Conservation (phyloP, 257 asterid genomes). For the Rauvolfia tetraphylla region DNA sequence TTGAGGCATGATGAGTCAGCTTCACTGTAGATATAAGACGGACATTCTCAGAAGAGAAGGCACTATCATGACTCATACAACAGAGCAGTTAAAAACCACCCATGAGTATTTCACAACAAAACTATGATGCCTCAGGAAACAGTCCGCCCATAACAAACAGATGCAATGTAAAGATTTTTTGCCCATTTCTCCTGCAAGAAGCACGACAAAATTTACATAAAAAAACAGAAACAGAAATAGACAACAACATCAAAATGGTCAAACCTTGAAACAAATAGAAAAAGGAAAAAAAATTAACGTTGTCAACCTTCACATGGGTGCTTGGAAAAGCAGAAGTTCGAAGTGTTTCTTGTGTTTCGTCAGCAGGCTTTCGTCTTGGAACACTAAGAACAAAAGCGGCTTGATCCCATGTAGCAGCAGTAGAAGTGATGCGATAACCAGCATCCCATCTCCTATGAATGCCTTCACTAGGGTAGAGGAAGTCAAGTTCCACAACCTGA, state of each 20-base stretch:
- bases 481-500: constrained; percentile 71
- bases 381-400: constrained; percentile 63
- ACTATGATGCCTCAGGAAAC: constrained; percentile 50
- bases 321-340: constrained; percentile 85
- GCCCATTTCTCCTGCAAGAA: constrained; percentile 76
- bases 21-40: not conserved
- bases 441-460: constrained; percentile 66
- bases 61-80: not conserved
- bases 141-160: constrained; percentile 75
- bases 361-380: constrained; percentile 59
- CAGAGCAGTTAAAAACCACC: constrained; percentile 7
- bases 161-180: constrained; percentile 74
- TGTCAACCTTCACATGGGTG: constrained; percentile 66
- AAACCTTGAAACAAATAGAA: not conserved
- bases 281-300: not conserved
- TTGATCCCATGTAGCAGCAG: constrained; percentile 66
- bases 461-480: constrained; percentile 71
- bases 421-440: constrained; percentile 61
- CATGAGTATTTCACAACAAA: constrained; percentile 13
- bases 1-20: constrained; percentile 5
- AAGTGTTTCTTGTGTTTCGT: constrained; percentile 83
- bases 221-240: not conserved
- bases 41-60: not conserved
- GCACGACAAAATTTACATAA: not conserved
- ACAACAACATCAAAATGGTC: not conserved